Conservation (phyloP, 2,329 filamentous ascomycete genomes). For the Trichoderma brevicompactum region DNA sequence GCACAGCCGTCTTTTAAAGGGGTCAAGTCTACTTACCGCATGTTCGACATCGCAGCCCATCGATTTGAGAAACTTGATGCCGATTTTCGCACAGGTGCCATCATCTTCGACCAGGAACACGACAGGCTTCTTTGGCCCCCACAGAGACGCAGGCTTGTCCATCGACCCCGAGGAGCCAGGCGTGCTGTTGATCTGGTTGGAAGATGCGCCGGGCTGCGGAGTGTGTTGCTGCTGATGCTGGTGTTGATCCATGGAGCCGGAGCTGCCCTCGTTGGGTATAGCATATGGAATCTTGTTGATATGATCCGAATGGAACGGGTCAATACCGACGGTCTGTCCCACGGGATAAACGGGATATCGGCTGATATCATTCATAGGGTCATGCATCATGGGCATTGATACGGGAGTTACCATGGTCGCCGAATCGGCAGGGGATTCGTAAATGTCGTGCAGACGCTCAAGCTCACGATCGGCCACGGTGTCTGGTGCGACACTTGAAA, state of each 20-base stretch:
- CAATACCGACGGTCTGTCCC: constrained; percentile 87
- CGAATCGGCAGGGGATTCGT: constrained; percentile 59
- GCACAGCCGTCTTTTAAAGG: background rate
- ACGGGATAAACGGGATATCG: constrained; percentile 84
- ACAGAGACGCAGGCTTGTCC: constrained; percentile 51
- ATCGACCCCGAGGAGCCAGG: constrained; percentile 37
- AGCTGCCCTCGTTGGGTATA: constrained; percentile 61
- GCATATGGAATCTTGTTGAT: constrained; percentile 93
- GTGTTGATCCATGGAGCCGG: constrained; percentile 47
- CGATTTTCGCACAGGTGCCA: constrained; percentile 68
- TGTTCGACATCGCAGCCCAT: constrained; percentile 70
- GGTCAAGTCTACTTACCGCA: constrained; percentile 55
- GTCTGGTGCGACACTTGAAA: constrained; percentile 58
- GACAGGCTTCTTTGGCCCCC: constrained; percentile 69
- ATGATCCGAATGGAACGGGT: constrained; percentile 92
- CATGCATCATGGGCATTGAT: constrained; percentile 54
- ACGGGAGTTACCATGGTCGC: constrained; percentile 49
- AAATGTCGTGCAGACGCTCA: constrained; percentile 59
- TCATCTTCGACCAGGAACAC: constrained; percentile 91
- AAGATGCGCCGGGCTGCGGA: constrained; percentile 27
- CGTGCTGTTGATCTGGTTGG: constrained; percentile 32
- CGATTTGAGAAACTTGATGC: constrained; percentile 67
- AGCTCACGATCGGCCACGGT: constrained; percentile 58
- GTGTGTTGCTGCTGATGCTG: constrained; percentile 37
- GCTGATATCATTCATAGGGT: constrained; percentile 59